A percentile compares a stretch with the other conserved stretches of the same genome.
These are phyloP conservation scores for Iris pallida DNA, from an alignment of 116 monocot genomes.

Conservation along the genomic window DNA sequence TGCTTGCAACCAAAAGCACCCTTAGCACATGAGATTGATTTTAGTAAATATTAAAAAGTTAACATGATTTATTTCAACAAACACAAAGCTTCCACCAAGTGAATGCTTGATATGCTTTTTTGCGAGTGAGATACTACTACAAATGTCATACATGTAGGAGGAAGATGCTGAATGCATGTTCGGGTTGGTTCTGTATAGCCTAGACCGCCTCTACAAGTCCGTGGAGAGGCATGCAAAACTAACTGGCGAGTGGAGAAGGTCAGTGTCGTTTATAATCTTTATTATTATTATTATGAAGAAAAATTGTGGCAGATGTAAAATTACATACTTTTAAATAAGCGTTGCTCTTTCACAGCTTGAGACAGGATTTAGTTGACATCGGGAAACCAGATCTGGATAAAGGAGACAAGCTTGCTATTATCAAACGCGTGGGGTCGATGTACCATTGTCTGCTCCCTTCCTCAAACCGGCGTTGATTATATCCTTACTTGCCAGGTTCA, in stretches of 20 bases:
- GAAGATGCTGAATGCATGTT: constrained; percentile 61
- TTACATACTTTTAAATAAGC: neutral
- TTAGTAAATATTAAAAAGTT: too few species aligned
- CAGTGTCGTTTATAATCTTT: neutral
- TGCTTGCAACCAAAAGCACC: too few species aligned
- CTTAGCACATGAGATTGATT: too few species aligned
- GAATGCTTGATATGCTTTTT: too few species aligned
- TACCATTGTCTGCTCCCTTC: constrained; percentile 78
- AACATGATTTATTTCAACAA: too few species aligned
- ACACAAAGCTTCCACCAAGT: too few species aligned
- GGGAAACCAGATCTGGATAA: constrained; percentile 43
- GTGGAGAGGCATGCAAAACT: constrained; percentile 74
- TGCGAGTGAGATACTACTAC: too few species aligned
- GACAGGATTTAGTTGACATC: constrained; percentile 60
- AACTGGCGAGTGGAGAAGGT: constrained; percentile 78
- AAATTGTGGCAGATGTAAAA: too few species aligned
- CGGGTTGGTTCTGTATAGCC: constrained; percentile 60
- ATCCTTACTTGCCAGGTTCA: neutral
- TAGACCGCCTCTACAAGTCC: constrained; percentile 67
- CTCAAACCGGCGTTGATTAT: constrained; percentile 16
- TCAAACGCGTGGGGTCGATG: constrained; percentile 61
- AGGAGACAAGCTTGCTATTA: constrained; percentile 52
- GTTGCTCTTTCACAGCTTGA: constrained; percentile 50
- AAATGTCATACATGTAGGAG: constrained; percentile 32
- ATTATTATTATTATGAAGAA: too few species aligned